Percentiles rank a stretch among this genome's conserved stretches.
Conservation (phyloP, 345 rosid species). For the Tarenaya hassleriana region DNA sequence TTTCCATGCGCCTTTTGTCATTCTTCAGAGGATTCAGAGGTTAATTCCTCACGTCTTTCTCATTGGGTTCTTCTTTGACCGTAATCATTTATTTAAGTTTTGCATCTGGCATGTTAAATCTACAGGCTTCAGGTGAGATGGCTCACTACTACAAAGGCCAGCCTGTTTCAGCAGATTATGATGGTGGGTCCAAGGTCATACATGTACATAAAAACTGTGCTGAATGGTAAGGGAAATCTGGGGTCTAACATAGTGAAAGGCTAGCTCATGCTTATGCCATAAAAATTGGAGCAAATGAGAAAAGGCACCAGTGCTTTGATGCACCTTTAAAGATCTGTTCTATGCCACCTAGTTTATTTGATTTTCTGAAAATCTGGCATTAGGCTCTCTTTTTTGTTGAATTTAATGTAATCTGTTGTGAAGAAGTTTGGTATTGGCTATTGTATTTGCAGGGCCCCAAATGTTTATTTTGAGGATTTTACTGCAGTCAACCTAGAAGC, state of each 20-base stretch:
- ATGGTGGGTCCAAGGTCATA: conserved; percentile 48
- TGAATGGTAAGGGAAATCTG: conserved; percentile 66
- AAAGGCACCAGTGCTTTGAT: too few species aligned
- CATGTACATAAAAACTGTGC: conserved; percentile 77
- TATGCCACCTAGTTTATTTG: too few species aligned
- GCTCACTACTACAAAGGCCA: conserved; percentile 57
- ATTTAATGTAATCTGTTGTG: too few species aligned
- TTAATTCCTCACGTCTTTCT: conserved; percentile 21
- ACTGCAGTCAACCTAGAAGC: conserved; percentile 72
- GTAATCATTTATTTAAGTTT: conserved; percentile 1
- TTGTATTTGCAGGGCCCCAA: conserved; percentile 69
- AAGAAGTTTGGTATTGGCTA: too few species aligned
- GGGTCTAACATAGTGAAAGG: neutral
- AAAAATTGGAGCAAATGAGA: neutral
- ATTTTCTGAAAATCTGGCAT: too few species aligned
- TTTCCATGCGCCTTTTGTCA: conserved; percentile 72
- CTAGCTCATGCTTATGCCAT: neutral
- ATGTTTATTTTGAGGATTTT: conserved; percentile 66
- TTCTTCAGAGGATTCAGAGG: conserved; percentile 69
- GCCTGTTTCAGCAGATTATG: conserved; percentile 51
- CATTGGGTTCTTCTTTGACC: neutral
- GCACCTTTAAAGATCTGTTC: too few species aligned
- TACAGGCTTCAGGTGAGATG: conserved; percentile 85
- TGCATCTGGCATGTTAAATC: conserved; percentile 2
- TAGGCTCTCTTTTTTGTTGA: too few species aligned